Evolutionary conservation across 495 filamentous ascomycete genomes (phyloP), one percentile per base, ranked within the genome.

Genomic region (Penicillium subrubescens): DNA sequence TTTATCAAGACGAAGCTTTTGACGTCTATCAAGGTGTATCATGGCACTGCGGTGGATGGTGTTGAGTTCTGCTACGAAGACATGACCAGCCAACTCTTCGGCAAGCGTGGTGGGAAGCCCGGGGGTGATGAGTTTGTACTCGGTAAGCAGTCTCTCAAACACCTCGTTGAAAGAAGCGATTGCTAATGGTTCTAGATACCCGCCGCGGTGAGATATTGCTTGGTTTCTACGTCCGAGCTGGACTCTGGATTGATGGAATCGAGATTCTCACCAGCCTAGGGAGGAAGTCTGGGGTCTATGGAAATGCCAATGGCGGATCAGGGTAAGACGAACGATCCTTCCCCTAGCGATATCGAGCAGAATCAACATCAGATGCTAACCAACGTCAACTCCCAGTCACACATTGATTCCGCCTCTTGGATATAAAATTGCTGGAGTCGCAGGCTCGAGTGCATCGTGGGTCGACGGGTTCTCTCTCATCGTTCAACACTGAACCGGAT

Each of bases 61-160:
- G 67, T 99, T 12, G 95, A 97, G 71, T 97, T 99, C 72, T 84
- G 89, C 63, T 99, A 97, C 70, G 95, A 97, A 64, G 94, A 98
- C 75, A 82, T 82, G 29, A 90, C 90, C 3, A 90, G 84, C 61
- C 94, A 99, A 74, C 78, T 99, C 15, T 97, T 99, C 80, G 95
- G 95, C 25, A 93, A 92, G 65, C 83, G 85, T 63, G 92, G 90
- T 8, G 92, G 91, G 1, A 89, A 90, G 66, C 77, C 82, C 43
- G 90, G 89, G 10, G 91, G 90, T 3, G 89, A 91, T 68, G 86
- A 87, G 35, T 97, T 95, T 76, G 81, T 88, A 12, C 81, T 97
- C 63, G 89, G 90, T 92, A 79, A 60, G 88, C 77, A 25, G 12
- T 8, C 23, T 25, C 15, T 10, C 53, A 56, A 56, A 34, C 52